Base-by-base conservation (phyloP, 2,329 filamentous ascomycete species). In the Fusarium verticillioides region DNA sequence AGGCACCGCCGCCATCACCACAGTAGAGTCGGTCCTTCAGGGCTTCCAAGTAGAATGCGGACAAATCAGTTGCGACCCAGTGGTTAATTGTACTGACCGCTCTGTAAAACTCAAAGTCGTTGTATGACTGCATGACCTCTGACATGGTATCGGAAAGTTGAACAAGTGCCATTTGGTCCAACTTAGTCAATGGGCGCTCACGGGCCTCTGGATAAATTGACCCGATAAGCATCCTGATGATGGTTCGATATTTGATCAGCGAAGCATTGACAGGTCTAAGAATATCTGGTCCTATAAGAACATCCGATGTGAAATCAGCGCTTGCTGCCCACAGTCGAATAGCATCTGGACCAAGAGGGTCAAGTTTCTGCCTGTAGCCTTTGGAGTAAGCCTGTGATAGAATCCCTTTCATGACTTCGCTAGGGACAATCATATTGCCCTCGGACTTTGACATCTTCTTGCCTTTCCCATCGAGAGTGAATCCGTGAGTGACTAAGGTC, bases 401-500 rank as follows among this genome's bases (percentile, higher is more conserved):
- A 7, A 91, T 90, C 11, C 96, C 96, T 59, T 94, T 90, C 86
- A 98, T 96, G 74, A 99, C 95, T 70, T 97, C 87, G 11, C 89
- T 85, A 0, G 96, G 95, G 0, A 90, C 88, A 63, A 98, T 91
- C 34, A 93, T 92, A 78, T 99, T 99, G 21, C 96, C 96, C 3
- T 98, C 84, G 0, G 95, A 98, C 82, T 99, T 99, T 80, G 95
- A 98, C 96, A 99, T 99, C 82, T 99, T 99, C 80, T 94, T 94
- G n/a, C 95, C 95, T 40, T 93, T 85, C 56, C 92, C 88, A 77
- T 99, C 96, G 5, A 99, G 89, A 0, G 94, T 95, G 80, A 99
- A 99, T 2, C 96, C 96, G 79, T 99, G 96, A 0, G 96, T 99
- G 69, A 98, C 92, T n/a, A 99, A 86, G 7, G 90, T 93, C 78